Base-by-base conservation (phyloP, 163 green algal genomes). In the Picocystis sp. region DNA sequence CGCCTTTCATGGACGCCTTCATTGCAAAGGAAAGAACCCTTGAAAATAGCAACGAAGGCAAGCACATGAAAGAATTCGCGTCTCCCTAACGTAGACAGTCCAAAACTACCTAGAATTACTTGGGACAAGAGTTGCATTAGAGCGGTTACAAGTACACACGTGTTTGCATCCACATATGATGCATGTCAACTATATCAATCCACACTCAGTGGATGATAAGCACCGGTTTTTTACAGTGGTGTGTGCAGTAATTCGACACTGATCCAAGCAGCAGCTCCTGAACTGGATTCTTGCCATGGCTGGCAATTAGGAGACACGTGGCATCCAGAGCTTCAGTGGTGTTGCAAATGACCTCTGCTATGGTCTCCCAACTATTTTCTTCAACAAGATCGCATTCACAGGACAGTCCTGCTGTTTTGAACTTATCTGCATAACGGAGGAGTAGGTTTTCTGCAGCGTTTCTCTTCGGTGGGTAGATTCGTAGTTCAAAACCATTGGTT, bases 191-290 rank as follows among this genome's bases (percentile, higher is more conserved):
- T 52, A 45, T 12, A 67, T 21, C 11, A 24, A 33, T 25, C 43
- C 45, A 43, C 34, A 24, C 13, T 65, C 52, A 62, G 43, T 70
- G 57, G 46, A 80, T 58, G 22, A 80, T 58, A 45, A 79, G 58
- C 22, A 78, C 54, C 0, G 74, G 69, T 25, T 38, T 45, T 17
- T 59, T 63, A 53, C 54, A 72, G 63, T 81, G 72, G 53, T 80
- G 66, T 43, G 69, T 62, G 49, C 60, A 73, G 52, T 70, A 82
- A 35, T 67, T 66, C 19, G 66, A 79, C 22, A 81, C 56, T 17
- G 42, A 67, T 50, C 77, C 78, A 3, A 86, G 56, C 48, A 86
- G 78, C 33, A 86, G 76, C 41, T 78, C 63, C n/a, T 71, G 60
- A n/a, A 84, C 43, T 33, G 47, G 50, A n/a, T 55, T 68, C 49